A percentile compares a stretch with the other conserved stretches of the same genome.
phyloP scores from a whole-genome alignment of 768 basidiomycete genomes.

The Xerocomellus amylosporus region DNA sequence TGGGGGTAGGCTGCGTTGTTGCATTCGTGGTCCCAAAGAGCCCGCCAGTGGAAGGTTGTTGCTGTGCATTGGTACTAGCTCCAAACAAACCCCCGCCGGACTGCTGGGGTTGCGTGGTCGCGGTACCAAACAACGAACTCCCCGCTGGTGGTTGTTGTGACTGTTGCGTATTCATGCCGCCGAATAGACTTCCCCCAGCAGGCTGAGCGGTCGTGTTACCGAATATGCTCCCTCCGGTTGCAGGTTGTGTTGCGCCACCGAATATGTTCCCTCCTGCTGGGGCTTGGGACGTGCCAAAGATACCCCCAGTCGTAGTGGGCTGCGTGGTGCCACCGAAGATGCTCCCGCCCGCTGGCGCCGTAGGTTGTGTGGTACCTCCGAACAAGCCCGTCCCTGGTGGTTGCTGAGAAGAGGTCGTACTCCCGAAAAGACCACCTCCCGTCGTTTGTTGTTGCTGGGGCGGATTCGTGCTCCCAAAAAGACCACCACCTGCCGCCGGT shows the following conservation, averaged over 20 bases:
- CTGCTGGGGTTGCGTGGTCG: constrained; percentile 20
- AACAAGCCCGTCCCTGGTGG: constrained; percentile 16
- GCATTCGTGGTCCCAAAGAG: constrained; percentile 26
- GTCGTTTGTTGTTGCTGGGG: constrained; percentile 25
- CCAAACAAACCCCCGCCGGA: constrained; percentile 21
- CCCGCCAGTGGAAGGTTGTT: constrained; percentile 22
- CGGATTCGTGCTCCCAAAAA: constrained; percentile 26
- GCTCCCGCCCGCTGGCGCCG: not conserved
- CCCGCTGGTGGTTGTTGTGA: constrained; percentile 14
- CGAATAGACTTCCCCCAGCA: constrained; percentile 27
- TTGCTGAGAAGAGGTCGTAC: constrained; percentile 12
- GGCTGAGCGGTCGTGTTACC: constrained; percentile 22
- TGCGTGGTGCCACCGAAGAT: constrained; percentile 17
- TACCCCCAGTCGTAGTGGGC: constrained; percentile 9
- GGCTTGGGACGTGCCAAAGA: constrained; percentile 12
- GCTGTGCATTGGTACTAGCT: constrained; percentile 12
- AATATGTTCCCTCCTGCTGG: constrained; percentile 22
- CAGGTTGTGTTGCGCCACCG: constrained; percentile 16
- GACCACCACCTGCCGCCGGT: constrained; percentile 17
- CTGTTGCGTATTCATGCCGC: constrained; percentile 16
- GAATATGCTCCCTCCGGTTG: constrained; percentile 22
- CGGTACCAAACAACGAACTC: constrained; percentile 22
- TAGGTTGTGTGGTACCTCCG: constrained; percentile 15
- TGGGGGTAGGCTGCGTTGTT: constrained; percentile 16
- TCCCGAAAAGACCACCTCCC: constrained; percentile 20